Conservation (phyloP, 805 yeast species). For the Saturnispora sanitii region DNA sequence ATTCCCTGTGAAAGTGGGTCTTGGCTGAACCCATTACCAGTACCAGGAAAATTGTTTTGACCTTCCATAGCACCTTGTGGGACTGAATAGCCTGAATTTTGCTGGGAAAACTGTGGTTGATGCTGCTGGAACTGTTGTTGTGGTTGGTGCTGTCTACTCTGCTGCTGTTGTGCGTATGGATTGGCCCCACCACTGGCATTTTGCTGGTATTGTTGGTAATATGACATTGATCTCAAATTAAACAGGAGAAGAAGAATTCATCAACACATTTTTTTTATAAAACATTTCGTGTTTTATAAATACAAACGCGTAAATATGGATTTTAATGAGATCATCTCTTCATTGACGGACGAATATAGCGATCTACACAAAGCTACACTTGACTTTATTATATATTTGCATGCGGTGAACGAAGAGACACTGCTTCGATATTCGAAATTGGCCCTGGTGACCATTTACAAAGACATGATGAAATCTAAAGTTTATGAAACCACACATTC, state of each 20-base stretch:
- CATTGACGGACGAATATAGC: neutral
- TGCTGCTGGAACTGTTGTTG: slow-evolving; percentile 5
- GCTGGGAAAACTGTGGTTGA: slow-evolving; percentile 2
- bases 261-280: too few relatives aligned
- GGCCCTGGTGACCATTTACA: neutral
- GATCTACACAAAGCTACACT: neutral
- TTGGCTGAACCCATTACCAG: slow-evolving; percentile 1
- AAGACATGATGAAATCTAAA: neutral
- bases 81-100: neutral
- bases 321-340: neutral
- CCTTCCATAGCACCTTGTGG: slow-evolving; percentile 8
- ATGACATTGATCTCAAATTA: too few relatives aligned
- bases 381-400: neutral
- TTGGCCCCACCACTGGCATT: slow-evolving; percentile 8
- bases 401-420: neutral
- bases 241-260: too few relatives aligned
- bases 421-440: neutral
- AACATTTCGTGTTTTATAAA: too few relatives aligned
- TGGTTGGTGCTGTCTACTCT: slow-evolving; percentile 9
- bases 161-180: slow-evolving; percentile 9
- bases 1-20: slow-evolving; percentile 40
- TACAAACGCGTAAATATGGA: neutral
- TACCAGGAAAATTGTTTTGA: neutral
- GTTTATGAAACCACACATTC: too few relatives aligned
- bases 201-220: slow-evolving; percentile 23